Percentiles rank a stretch among this genome's conserved stretches.
Evolutionary conservation across 495 filamentous ascomycete genomes (phyloP).

Genomic region (Glonium stellatum): DNA sequence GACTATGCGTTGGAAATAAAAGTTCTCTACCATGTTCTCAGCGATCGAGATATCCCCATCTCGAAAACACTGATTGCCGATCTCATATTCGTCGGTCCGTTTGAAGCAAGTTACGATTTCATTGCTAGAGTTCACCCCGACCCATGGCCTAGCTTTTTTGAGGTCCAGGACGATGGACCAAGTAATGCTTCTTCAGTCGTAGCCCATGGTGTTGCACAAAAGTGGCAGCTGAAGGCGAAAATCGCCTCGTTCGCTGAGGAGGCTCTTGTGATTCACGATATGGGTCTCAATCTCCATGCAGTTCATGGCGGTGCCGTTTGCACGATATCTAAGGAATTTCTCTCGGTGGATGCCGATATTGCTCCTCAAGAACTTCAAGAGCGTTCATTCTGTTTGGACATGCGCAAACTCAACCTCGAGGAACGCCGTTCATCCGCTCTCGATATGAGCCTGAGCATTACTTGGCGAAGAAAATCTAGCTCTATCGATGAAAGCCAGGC

Average conservation of each 20-base stretch:
- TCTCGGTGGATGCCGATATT: constrained; percentile 37
- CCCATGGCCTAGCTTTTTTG: constrained; percentile 82
- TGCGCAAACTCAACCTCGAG: constrained; percentile 68
- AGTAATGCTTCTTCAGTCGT: constrained; percentile 14
- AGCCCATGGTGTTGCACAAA: constrained; percentile 61
- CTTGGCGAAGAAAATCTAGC: constrained; percentile 56
- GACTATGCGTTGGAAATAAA: constrained; percentile 66
- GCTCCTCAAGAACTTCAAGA: constrained; percentile 59
- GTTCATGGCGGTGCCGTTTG: constrained; percentile 50
- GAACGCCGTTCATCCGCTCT: constrained; percentile 66
- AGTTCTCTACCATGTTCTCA: constrained; percentile 66
- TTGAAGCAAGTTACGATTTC: constrained; percentile 84
- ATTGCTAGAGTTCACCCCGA: constrained; percentile 66
- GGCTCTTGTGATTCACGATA: constrained; percentile 57
- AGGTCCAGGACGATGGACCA: constrained; percentile 35
- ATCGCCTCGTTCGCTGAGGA: constrained; percentile 70
- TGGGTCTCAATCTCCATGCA: constrained; percentile 51
- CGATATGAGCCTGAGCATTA: constrained; percentile 67
- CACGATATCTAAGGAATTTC: constrained; percentile 39
- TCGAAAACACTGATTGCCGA: constrained; percentile 60
- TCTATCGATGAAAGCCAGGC: constrained; percentile 33
- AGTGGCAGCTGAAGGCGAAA: constrained; percentile 67
- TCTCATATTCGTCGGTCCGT: constrained; percentile 68
- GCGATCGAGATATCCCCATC: constrained; percentile 78
- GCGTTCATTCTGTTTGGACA: constrained; percentile 60